Evolutionary conservation across 345 rosid species (phyloP), one percentile per base, ranked within the genome.

Genomic region (Carallia brachiata): DNA sequence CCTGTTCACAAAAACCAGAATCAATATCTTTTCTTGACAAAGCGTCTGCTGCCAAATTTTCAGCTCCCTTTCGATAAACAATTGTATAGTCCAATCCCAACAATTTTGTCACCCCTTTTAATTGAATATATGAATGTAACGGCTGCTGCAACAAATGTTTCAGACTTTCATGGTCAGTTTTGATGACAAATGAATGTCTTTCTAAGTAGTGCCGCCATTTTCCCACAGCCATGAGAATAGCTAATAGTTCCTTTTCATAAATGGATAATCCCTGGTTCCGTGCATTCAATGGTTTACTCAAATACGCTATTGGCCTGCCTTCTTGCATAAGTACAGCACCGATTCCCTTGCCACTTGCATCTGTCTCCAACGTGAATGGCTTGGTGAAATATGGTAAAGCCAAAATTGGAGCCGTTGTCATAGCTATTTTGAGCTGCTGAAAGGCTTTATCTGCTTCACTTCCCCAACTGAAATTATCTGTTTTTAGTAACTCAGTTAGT

Each of bases 11-110:
- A 39, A 8, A 1, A 1, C 44, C 1, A 0, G 8, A 39, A 39
- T 2, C 7, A 4, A 2, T 9, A 0, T 0, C 2, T 0, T n/a
- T 1, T 8, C 50, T 4, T 39, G 34, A 63, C 0, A 63, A 7
- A 7, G 32, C 18, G 16, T 63, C 9, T 16, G 5, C 18, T 19
- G 18, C 31, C 2, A 1, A 1, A 32, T 39, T 63, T 0, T 18
- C 3, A 7, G 2, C 1, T 19, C n/a, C 6, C 4, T n/a, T 10
- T n/a, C 1, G 0, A 17, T 17, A 63, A 1, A 16, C 0, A 9
- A 63, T 39, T 1, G 5, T 5, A 5, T 63, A 63, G 9, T 63
- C 16, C 0, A 30, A 16, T 0, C 37, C 12, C n/a, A 60, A 1
- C 4, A 60, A 2, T 2, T 60, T 16, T 0, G 40, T 32, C 1